phyloP scores from a whole-genome alignment of 2,329 filamentous ascomycete genomes.

The Davidsoniella neocaledoniae region DNA sequence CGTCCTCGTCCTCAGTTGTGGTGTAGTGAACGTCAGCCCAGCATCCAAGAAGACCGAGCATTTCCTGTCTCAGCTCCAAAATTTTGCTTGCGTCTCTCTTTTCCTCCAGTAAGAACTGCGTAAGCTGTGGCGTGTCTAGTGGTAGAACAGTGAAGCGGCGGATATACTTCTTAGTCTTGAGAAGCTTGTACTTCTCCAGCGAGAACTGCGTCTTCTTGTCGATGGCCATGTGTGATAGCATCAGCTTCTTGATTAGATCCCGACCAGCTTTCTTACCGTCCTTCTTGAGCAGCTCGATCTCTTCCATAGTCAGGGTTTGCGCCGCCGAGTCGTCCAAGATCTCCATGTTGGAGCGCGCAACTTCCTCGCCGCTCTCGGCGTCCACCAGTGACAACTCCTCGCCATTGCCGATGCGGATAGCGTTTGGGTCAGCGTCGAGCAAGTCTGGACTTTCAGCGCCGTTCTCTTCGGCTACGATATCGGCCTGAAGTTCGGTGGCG shows the following conservation, averaged over 20 bases:
- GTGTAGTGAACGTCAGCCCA: constrained; percentile 80
- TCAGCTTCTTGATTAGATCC: constrained; percentile 81
- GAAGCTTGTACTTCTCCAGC: constrained; percentile 83
- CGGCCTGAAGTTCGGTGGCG: constrained; percentile 66
- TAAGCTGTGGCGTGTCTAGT: constrained; percentile 60
- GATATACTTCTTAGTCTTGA: constrained; percentile 89
- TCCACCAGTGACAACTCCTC: constrained; percentile 28
- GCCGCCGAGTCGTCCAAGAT: constrained; percentile 45
- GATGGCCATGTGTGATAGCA: constrained; percentile 74
- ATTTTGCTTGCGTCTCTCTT: constrained; percentile 59
- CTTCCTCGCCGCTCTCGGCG: constrained; percentile 24
- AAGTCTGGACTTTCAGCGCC: constrained; percentile 27
- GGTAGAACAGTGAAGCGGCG: constrained; percentile 73
- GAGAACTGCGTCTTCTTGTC: constrained; percentile 92
- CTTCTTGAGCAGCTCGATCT: constrained; percentile 57
- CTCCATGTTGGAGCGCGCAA: constrained; percentile 40
- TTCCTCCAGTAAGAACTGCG: constrained; percentile 62
- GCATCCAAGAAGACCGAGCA: constrained; percentile 62
- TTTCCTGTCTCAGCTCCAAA: constrained; percentile 74
- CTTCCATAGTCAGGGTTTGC: constrained; percentile 62
- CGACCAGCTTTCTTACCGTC: constrained; percentile 64
- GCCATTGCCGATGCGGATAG: constrained; percentile 22
- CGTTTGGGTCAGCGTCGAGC: constrained; percentile 27
- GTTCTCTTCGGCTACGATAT: constrained; percentile 40
- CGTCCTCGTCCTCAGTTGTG: constrained; percentile 18